Evolutionary conservation across 2,329 filamentous ascomycete genomes (phyloP), one percentile per base, ranked within the genome.

Genomic region (Rugonectria rugulosa): DNA sequence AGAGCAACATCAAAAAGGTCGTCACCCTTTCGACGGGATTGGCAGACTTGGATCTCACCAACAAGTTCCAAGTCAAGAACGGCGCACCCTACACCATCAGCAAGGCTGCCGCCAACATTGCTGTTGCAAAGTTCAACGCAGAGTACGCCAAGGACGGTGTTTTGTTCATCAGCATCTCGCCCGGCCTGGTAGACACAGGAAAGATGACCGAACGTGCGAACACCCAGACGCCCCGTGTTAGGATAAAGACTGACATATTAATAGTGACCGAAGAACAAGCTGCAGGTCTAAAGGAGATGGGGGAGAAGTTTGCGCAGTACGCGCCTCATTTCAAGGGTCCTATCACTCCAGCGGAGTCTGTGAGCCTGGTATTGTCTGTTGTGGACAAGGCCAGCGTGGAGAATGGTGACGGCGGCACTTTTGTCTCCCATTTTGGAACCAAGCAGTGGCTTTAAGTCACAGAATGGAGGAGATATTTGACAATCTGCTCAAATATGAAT

Each of bases 1-100:
- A 81, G 40, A 78, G 84, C 5, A 63, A 68, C 1, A 64, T 57
- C 11, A 87, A 86, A 67, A 87, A 87, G 64, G 72, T 85, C n/a
- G 75, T 83, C 21, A 62, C 75, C 19, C 75, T 87, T 5, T 76
- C 79, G 6, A 78, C 67, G 0, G 83, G 81, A 19, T 53, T 77
- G 36, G 79, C 77, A 0, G 83, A 86, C 54, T 15, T 73, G 0
- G 77, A 81, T 2, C 48, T 82, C 2, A 73, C 72, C 50, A 72
- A 70, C 11, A 50, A 77, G 0, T 66, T 62, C 15, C 71, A 73
- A 0, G 60, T 84, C 37, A 66, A 72, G 0, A 45, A 68, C 2
- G 57, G 61, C 1, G 57, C 71, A 0, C 64, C 76, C 0, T 87
- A 87, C 59, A 59, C 78, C 1, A 73, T 75, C 19, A 79, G 73